These are phyloP conservation scores for Penicillium pulvis DNA, from an alignment of 495 filamentous ascomycete genomes.

Conservation along the genomic window DNA sequence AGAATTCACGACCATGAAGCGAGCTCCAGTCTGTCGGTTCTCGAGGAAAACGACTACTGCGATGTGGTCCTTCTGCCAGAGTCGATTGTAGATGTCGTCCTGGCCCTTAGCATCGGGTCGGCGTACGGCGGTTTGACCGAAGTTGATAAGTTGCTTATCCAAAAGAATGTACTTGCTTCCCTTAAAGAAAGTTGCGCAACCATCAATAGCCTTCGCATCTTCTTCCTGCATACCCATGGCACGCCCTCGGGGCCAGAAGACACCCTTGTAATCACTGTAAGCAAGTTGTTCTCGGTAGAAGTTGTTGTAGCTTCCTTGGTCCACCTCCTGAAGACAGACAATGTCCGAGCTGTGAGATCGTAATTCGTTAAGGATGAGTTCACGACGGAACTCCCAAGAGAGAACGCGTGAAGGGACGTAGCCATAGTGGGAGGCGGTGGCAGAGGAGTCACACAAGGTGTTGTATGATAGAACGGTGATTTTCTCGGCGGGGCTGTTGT, in stretches of 20 bases:
- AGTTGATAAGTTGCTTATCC: conserved; percentile 91
- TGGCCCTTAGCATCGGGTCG: conserved; percentile 93
- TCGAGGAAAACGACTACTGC: conserved; percentile 88
- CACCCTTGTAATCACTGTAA: conserved; percentile 84
- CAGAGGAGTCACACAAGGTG: conserved; percentile 89
- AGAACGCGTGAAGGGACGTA: conserved; percentile 80
- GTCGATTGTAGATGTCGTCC: conserved; percentile 93
- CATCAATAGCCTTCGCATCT: conserved; percentile 85
- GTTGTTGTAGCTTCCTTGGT: conserved; percentile 84
- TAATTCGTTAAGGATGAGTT: conserved; percentile 79
- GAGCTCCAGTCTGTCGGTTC: conserved; percentile 80
- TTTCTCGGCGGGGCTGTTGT: conserved; percentile 49
- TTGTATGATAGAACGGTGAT: conserved; percentile 90
- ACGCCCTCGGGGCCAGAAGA: conserved; percentile 84
- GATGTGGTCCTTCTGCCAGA: conserved; percentile 98
- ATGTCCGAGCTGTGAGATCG: conserved; percentile 81
- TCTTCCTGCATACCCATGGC: conserved; percentile 88
- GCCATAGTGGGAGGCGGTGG: conserved; percentile 79
- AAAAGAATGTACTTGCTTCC: conserved; percentile 85
- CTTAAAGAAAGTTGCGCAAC: conserved; percentile 97
- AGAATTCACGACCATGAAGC: conserved; percentile 88
- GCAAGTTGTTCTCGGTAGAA: conserved; percentile 83
- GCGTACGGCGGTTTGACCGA: conserved; percentile 87
- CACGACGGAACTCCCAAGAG: conserved; percentile 81
- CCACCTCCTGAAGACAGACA: conserved; percentile 90